Percentiles rank a stretch among this genome's conserved stretches.
phyloP scores from a whole-genome alignment of 371 early-diverging fungal genomes.

The Zychaea mexicana region DNA sequence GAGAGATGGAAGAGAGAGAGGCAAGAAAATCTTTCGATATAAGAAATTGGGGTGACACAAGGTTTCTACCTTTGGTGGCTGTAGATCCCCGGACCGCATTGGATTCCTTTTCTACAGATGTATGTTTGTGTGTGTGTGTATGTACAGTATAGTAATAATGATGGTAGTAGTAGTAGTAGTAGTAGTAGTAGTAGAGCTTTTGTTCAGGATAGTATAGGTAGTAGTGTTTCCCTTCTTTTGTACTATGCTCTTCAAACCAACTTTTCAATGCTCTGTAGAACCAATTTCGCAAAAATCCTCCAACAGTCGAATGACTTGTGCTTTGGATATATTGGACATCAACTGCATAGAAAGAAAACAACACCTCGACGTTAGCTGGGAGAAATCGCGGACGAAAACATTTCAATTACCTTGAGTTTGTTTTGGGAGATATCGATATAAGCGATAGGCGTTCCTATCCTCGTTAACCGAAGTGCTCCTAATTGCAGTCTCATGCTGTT shows the following conservation, averaged over 20 bases:
- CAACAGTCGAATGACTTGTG: neutral
- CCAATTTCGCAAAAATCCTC: neutral
- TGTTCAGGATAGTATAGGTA: too few relatives aligned
- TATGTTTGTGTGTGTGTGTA: neutral
- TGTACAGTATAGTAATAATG: too few relatives aligned
- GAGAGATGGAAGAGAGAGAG: too few relatives aligned
- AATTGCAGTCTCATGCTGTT: neutral
- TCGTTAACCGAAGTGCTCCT: neutral
- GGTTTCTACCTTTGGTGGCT: too few relatives aligned
- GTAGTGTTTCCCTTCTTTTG: too few relatives aligned
- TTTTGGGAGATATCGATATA: neutral
- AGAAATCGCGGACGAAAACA: too few relatives aligned
- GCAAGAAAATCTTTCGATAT: constrained; percentile 4
- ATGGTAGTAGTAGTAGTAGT: too few relatives aligned
- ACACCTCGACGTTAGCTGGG: neutral
- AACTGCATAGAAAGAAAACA: neutral
- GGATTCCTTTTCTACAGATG: neutral
- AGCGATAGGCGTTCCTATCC: neutral
- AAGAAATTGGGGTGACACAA: neutral
- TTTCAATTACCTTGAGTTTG: neutral
- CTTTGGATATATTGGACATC: neutral
- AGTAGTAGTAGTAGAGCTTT: too few relatives aligned
- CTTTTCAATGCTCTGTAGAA: neutral
- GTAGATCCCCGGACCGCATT: neutral
- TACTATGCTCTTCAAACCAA: too few relatives aligned